A percentile compares a stretch with the other conserved stretches of the same genome.
These are phyloP conservation scores for Fagopyrum esculentum DNA, from an alignment of 148 eudicot genomes.

Conservation along the genomic window DNA sequence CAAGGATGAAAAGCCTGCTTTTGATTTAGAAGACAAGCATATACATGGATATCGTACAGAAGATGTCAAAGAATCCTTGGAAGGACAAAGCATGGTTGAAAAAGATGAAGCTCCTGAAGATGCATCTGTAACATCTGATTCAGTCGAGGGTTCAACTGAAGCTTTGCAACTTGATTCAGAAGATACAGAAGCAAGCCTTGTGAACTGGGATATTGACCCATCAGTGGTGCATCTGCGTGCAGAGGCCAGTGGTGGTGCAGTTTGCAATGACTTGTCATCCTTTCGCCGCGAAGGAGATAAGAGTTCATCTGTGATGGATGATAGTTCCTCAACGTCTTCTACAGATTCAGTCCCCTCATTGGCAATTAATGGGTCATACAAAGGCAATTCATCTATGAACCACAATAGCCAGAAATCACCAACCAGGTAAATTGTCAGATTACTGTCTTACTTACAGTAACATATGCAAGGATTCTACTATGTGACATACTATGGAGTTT, in stretches of 20 bases:
- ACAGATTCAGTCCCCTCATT: conserved; percentile 68
- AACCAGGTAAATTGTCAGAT: conserved; percentile 31
- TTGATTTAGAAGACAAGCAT: conserved; percentile 31
- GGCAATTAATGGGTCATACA: conserved; percentile 37
- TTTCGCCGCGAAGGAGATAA: conserved; percentile 56
- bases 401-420: conserved; percentile 51
- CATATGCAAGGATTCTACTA: not conserved
- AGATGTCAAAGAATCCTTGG: conserved; percentile 30
- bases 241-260: conserved; percentile 47
- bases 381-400: conserved; percentile 33
- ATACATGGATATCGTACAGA: conserved; percentile 25
- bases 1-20: conserved; percentile 53
- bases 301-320: conserved; percentile 50
- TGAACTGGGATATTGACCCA: conserved; percentile 72
- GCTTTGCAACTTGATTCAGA: conserved; percentile 60
- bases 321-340: conserved; percentile 81
- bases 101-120: conserved; percentile 57
- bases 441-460: not conserved
- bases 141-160: conserved; percentile 45
- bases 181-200: conserved; percentile 59
- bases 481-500: conserved; percentile 12
- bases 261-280: conserved; percentile 31
- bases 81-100: conserved; percentile 34
- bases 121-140: conserved; percentile 72
- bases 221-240: conserved; percentile 52